These are phyloP conservation scores for Trichoderma lentiforme DNA, from an alignment of 2,329 filamentous ascomycete species.

Conservation along the genomic window DNA sequence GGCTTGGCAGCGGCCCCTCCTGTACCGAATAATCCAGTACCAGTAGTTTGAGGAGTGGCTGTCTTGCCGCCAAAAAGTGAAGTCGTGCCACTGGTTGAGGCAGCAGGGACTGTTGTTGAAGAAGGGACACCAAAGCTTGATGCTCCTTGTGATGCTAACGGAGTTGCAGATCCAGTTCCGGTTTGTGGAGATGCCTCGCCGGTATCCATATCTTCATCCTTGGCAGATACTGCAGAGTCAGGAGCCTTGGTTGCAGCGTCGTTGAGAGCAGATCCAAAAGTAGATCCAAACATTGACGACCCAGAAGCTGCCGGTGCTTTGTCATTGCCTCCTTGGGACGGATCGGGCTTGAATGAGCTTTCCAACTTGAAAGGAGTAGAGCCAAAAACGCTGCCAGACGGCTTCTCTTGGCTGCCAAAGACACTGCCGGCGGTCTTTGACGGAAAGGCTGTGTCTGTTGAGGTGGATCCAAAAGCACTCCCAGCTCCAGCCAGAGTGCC, in stretches of 20 bases:
- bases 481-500: conserved; percentile 34
- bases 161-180: conserved; percentile 44
- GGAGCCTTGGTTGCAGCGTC: conserved; percentile 41
- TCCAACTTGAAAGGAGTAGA: conserved; percentile 63
- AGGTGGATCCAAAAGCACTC: conserved; percentile 31
- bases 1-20: conserved; percentile 21
- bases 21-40: conserved; percentile 24
- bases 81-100: conserved; percentile 21
- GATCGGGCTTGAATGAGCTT: conserved; percentile 65
- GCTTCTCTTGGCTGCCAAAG: conserved; percentile 55
- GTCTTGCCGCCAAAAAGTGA: conserved; percentile 29
- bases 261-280: conserved; percentile 57
- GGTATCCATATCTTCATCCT: conserved; percentile 54
- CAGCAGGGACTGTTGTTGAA: conserved; percentile 30
- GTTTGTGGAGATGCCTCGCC: conserved; percentile 35
- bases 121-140: conserved; percentile 43
- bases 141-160: conserved; percentile 50
- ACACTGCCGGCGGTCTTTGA: conserved; percentile 42
- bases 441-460: conserved; percentile 37
- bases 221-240: conserved; percentile 34
- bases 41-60: conserved; percentile 24
- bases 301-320: conserved; percentile 43
- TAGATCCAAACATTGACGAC: conserved; percentile 56
- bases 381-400: conserved; percentile 39
- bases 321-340: conserved; percentile 56